A percentile compares a stretch with the other conserved stretches of the same genome.
Conservation (phyloP, 2,329 filamentous ascomycete genomes). For the Nothopassalora personata region DNA sequence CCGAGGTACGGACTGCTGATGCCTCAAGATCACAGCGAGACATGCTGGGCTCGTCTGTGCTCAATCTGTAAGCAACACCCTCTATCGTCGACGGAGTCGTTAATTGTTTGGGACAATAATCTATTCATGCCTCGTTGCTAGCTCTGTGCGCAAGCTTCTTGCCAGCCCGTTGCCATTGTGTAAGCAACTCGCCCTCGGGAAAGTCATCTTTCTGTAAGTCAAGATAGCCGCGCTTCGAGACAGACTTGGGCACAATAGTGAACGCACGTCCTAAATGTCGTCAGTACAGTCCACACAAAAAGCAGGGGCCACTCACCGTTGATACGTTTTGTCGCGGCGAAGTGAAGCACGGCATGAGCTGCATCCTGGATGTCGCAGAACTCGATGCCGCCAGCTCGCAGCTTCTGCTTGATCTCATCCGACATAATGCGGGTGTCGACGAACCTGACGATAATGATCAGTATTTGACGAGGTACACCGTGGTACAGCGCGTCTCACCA, state of each 20-base stretch:
- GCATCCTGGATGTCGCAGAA: constrained; percentile 23
- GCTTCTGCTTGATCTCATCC: constrained; percentile 12
- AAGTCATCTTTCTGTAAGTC: constrained; percentile 20
- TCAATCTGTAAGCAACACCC: no score
- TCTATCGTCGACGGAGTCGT: no score
- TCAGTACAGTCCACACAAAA: background rate
- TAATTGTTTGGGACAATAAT: no score
- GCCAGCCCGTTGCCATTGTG: background rate
- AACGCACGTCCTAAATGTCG: constrained; percentile 20
- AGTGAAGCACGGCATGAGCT: constrained; percentile 19
- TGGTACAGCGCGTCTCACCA: constrained; percentile 8
- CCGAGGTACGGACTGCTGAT: no score
- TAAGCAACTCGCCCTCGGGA: background rate
- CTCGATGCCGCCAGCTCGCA: constrained; percentile 13
- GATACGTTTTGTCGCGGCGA: constrained; percentile 19
- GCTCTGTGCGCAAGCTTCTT: background rate
- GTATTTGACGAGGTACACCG: background rate
- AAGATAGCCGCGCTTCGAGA: constrained; percentile 16
- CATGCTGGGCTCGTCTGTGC: no score
- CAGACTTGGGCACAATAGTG: constrained; percentile 15
- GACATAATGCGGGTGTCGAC: constrained; percentile 24
- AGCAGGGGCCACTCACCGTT: constrained; percentile 17
- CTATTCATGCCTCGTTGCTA: background rate
- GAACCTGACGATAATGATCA: constrained; percentile 17
- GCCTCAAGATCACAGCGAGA: no score